These are phyloP conservation scores for Fusarium sp. DNA, from an alignment of 2,329 filamentous ascomycete species.

Conservation along the genomic window DNA sequence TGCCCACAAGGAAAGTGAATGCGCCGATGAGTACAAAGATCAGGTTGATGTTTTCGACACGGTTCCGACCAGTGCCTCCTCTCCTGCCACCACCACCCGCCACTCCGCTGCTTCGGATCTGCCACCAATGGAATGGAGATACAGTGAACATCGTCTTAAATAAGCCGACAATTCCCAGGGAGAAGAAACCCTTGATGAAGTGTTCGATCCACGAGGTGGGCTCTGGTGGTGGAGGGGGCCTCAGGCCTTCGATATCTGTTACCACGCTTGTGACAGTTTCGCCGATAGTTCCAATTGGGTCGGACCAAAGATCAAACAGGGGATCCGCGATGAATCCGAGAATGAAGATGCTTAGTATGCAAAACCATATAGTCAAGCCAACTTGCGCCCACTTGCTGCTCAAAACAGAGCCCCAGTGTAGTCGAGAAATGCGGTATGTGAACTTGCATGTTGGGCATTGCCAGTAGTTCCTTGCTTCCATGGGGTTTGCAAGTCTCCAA, in stretches of 20 bases:
- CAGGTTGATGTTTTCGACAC: conserved; percentile 85
- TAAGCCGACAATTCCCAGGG: conserved; percentile 88
- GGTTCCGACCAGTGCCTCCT: conserved; percentile 79
- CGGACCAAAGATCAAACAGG: conserved; percentile 89
- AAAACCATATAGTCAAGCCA: conserved; percentile 78
- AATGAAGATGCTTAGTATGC: conserved; percentile 81
- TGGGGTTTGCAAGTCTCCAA: conserved; percentile 84
- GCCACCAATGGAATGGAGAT: conserved; percentile 83
- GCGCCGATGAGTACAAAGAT: conserved; percentile 85
- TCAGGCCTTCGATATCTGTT: conserved; percentile 58
- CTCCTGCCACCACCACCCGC: conserved; percentile 67
- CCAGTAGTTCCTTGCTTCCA: conserved; percentile 80
- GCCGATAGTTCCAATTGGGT: conserved; percentile 77
- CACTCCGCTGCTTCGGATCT: conserved; percentile 75
- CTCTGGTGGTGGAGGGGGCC: conserved; percentile 62
- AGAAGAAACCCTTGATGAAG: conserved; percentile 91
- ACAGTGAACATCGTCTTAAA: conserved; percentile 83
- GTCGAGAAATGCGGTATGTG: conserved; percentile 82
- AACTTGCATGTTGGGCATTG: conserved; percentile 91
- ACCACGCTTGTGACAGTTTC: conserved; percentile 65
- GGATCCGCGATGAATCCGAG: conserved; percentile 95
- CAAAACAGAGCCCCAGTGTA: conserved; percentile 81
- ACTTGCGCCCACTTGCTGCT: conserved; percentile 78
- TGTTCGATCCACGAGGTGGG: conserved; percentile 82
- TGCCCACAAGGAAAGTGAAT: conserved; percentile 83